These are phyloP conservation scores for Leccinellum luteum DNA, from an alignment of 768 basidiomycete genomes.

Conservation along the genomic window DNA sequence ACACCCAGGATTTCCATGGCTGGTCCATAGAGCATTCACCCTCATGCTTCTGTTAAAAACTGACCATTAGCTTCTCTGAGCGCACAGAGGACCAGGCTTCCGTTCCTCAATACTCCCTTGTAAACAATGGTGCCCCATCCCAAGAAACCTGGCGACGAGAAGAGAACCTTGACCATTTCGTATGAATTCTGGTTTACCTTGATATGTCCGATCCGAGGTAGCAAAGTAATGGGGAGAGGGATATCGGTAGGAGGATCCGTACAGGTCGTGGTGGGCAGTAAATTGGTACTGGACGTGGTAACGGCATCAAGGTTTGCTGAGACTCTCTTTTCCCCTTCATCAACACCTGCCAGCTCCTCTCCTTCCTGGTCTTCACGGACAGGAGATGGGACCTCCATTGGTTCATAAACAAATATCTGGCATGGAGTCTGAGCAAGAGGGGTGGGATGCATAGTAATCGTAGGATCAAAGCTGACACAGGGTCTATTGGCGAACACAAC, in stretches of 20 bases:
- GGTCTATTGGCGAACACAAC: neutral
- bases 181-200: neutral
- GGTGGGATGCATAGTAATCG: neutral
- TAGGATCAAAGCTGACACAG: neutral
- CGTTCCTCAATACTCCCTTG: too few relatives aligned
- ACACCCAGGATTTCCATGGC: constrained; percentile 64
- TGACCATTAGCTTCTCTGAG: constrained; percentile 25
- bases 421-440: neutral
- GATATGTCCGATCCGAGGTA: neutral
- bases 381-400: neutral
- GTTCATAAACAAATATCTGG: neutral
- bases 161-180: neutral
- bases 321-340: too few relatives aligned
- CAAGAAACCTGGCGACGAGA: neutral
- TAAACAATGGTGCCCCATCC: neutral
- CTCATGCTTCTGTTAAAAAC: neutral
- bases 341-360: too few relatives aligned
- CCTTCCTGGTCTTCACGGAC: neutral
- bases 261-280: neutral
- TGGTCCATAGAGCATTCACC: constrained; percentile 40
- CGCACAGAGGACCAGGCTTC: constrained; percentile 69
- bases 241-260: too few relatives aligned
- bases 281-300: neutral
- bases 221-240: neutral
- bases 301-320: too few relatives aligned